phyloP scores from a whole-genome alignment of 1,284 basidiomycete species.

The Papiliotrema nemorosa region DNA sequence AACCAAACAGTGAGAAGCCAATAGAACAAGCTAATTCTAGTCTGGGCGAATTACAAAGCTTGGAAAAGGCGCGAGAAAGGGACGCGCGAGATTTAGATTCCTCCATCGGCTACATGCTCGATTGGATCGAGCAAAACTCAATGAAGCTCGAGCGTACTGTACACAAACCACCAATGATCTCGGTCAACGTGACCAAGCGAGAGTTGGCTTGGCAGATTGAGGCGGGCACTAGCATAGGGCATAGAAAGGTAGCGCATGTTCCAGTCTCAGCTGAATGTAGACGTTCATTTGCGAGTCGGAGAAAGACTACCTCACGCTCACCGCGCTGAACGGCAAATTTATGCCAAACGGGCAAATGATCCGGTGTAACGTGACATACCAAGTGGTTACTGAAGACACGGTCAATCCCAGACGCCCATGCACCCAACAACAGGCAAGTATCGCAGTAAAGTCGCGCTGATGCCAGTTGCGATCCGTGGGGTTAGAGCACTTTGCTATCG shows the following conservation, averaged over 20 bases:
- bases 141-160: constrained; percentile 71
- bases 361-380: constrained; percentile 18
- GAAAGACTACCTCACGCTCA: constrained; percentile 73
- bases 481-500: constrained; percentile 79
- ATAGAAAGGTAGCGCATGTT: constrained; percentile 62
- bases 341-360: constrained; percentile 10
- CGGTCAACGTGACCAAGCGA: constrained; percentile 65
- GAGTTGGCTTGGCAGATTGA: constrained; percentile 70
- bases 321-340: constrained; percentile 62
- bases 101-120: constrained; percentile 60
- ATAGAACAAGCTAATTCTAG: constrained; percentile 49
- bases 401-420: constrained; percentile 27
- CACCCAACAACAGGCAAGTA: constrained; percentile 13
- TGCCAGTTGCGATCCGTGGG: constrained; percentile 60
- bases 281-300: constrained; percentile 81
- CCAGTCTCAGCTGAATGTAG: constrained; percentile 50
- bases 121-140: constrained; percentile 72
- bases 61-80: constrained; percentile 52
- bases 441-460: too few relatives aligned
- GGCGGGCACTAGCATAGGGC: constrained; percentile 59
- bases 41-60: constrained; percentile 60
- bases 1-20: too few relatives aligned
- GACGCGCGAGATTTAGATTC: constrained; percentile 55
- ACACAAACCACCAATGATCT: constrained; percentile 78
- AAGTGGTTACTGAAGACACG: constrained; percentile 28